These are phyloP conservation scores for Euphorbia corollata DNA, from an alignment of 441 rosid species.

Conservation along the genomic window DNA sequence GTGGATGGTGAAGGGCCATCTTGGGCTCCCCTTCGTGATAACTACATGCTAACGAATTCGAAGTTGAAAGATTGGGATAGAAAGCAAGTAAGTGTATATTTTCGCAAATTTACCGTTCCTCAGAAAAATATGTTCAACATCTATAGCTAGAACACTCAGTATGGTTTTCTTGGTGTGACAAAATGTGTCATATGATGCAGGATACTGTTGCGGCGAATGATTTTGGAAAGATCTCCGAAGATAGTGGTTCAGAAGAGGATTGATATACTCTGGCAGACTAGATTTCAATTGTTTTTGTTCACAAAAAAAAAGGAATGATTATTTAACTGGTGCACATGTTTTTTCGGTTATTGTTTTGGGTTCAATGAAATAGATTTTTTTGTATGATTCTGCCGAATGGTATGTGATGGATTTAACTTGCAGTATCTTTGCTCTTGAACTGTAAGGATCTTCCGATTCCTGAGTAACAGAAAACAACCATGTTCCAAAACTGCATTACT, in stretches of 20 bases:
- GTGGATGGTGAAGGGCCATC: conserved; percentile 50
- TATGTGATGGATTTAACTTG: too few relatives aligned
- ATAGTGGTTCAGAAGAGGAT: conserved; percentile 58
- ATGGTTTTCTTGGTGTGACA: neutral
- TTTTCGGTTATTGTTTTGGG: too few relatives aligned
- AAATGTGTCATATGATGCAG: conserved; percentile 30
- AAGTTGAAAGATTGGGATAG: conserved; percentile 92
- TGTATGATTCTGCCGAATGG: too few relatives aligned
- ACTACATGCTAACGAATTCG: conserved; percentile 81
- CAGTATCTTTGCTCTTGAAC: too few relatives aligned
- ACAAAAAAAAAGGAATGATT: too few relatives aligned
- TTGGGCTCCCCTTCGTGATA: conserved; percentile 92
- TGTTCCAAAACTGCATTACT: too few relatives aligned
- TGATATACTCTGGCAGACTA: conserved; percentile 20
- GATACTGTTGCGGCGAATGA: conserved; percentile 42
- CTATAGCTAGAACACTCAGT: too few relatives aligned
- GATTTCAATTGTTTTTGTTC: too few relatives aligned
- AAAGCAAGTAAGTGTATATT: conserved; percentile 38
- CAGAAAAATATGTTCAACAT: neutral
- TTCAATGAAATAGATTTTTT: too few relatives aligned
- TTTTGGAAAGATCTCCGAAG: conserved; percentile 40
- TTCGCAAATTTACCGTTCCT: neutral
- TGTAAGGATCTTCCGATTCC: too few relatives aligned
- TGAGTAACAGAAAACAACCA: too few relatives aligned
- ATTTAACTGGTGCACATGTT: too few relatives aligned